A percentile compares a stretch with the other conserved stretches of the same genome.
These are phyloP conservation scores for Datura wrightii DNA, from an alignment of 257 asterid genomes.

Conservation along the genomic window DNA sequence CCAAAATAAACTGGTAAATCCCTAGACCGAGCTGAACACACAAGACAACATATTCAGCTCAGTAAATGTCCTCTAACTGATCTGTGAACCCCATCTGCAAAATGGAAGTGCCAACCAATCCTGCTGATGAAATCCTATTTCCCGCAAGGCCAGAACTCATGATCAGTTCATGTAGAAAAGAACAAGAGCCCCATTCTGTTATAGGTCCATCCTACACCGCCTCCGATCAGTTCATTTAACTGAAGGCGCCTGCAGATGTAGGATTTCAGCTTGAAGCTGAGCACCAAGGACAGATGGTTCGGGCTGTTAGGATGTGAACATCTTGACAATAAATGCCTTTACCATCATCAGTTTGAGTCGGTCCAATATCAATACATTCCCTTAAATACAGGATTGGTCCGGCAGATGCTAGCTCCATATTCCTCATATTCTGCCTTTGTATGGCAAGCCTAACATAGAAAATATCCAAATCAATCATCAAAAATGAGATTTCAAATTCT, in stretches of 20 bases:
- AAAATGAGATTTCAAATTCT: constrained; percentile 22
- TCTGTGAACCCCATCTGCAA: background rate
- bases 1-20: constrained; percentile 22
- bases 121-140: constrained; percentile 15
- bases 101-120: constrained; percentile 10
- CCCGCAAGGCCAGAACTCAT: constrained; percentile 32
- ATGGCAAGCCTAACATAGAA: constrained; percentile 76
- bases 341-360: constrained; percentile 31
- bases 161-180: constrained; percentile 41
- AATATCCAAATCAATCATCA: background rate
- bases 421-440: constrained; percentile 98
- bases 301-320: constrained; percentile 12
- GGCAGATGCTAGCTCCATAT: constrained; percentile 93
- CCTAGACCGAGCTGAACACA: constrained; percentile 9
- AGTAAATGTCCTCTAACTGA: constrained; percentile 1
- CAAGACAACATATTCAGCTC: constrained; percentile 26
- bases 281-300: constrained; percentile 27
- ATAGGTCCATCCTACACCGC: constrained; percentile 42
- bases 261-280: constrained; percentile 27
- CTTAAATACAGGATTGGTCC: constrained; percentile 92
- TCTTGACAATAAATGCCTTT: constrained; percentile 24
- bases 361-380: constrained; percentile 78
- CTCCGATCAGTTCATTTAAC: constrained; percentile 33
- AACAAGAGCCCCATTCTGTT: constrained; percentile 42
- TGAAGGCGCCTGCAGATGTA: constrained; percentile 30